These are phyloP conservation scores for Tillandsia leiboldiana DNA, from an alignment of 176 grass and related monocot species.

Conservation along the genomic window DNA sequence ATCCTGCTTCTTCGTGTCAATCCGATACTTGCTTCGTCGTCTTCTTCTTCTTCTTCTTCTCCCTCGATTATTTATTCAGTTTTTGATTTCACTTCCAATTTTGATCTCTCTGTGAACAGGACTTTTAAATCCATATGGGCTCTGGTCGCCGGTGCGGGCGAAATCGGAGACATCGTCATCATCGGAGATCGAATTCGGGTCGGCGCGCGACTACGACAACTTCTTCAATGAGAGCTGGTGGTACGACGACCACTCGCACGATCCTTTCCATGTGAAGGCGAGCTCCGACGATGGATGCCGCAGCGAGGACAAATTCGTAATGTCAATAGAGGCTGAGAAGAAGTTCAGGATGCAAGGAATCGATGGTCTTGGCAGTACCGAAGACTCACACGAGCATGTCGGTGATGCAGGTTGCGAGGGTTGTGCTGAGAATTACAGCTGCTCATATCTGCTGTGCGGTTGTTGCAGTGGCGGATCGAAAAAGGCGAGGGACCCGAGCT, in stretches of 20 bases:
- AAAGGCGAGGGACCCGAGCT: constrained; percentile 32
- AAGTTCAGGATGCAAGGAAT: constrained; percentile 14
- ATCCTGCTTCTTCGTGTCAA: no score
- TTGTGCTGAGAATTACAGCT: constrained; percentile 54
- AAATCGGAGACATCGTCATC: constrained; percentile 52
- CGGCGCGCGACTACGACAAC: constrained; percentile 65
- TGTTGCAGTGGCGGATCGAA: constrained; percentile 38
- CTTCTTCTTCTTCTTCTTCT: no score
- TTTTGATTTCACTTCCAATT: not conserved
- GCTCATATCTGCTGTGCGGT: constrained; percentile 58
- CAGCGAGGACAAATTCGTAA: constrained; percentile 68
- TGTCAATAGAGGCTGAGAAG: constrained; percentile 22
- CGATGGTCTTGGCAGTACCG: constrained; percentile 12
- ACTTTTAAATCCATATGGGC: constrained; percentile 70
- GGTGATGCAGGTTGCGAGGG: constrained; percentile 28
- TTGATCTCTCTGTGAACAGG: constrained; percentile 28
- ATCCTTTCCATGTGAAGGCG: constrained; percentile 34
- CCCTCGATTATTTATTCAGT: no score
- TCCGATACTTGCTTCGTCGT: no score
- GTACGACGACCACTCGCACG: constrained; percentile 39
- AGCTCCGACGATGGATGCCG: constrained; percentile 17
- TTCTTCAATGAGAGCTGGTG: constrained; percentile 76
- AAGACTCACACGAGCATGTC: constrained; percentile 27
- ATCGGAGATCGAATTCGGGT: constrained; percentile 80
- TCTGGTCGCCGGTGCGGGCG: constrained; percentile 56